A percentile compares a stretch with the other conserved stretches of the same genome.
Conservation (phyloP, 2,329 filamentous ascomycete genomes). For the Colletotrichum sp. region DNA sequence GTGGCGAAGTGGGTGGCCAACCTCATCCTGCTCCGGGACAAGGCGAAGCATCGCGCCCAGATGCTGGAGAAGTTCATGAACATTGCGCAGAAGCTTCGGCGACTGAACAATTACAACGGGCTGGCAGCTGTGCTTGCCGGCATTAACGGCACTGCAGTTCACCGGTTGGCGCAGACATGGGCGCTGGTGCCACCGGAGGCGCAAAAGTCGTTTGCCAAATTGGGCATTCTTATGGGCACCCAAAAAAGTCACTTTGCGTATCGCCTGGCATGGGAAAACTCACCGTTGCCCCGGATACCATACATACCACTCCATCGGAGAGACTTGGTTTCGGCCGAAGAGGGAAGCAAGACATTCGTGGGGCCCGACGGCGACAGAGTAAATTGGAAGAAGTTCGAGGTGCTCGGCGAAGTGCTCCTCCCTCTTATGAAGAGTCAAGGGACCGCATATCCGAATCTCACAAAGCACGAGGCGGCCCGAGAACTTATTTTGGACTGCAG, state of each 20-base stretch:
- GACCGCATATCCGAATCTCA: constrained; percentile 76
- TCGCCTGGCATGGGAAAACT: constrained; percentile 97
- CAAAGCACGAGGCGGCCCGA: constrained; percentile 71
- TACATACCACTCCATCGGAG: constrained; percentile 90
- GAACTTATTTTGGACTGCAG: constrained; percentile 82
- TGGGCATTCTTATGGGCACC: constrained; percentile 91
- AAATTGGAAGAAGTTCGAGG: constrained; percentile 98
- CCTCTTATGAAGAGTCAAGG: constrained; percentile 93
- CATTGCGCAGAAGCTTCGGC: constrained; percentile 83
- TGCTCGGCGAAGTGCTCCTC: constrained; percentile 89
- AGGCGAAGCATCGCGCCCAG: constrained; percentile 90
- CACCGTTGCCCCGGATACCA: constrained; percentile 85
- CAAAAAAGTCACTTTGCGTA: constrained; percentile 95
- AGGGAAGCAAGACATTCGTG: constrained; percentile 90
- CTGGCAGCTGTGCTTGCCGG: constrained; percentile 93
- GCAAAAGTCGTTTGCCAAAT: constrained; percentile 84
- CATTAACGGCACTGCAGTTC: constrained; percentile 86
- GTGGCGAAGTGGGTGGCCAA: constrained; percentile 83
- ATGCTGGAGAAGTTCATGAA: constrained; percentile 97
- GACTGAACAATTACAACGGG: constrained; percentile 96
- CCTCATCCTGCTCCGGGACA: constrained; percentile 88
- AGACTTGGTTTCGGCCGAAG: constrained; percentile 89
- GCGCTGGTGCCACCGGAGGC: constrained; percentile 74
- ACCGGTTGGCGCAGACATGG: constrained; percentile 81
- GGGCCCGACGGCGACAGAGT: constrained; percentile 76